Percentiles rank a stretch among this genome's conserved stretches.
Conservation (phyloP, 495 filamentous ascomycete species). For the Cercophora sp. region DNA sequence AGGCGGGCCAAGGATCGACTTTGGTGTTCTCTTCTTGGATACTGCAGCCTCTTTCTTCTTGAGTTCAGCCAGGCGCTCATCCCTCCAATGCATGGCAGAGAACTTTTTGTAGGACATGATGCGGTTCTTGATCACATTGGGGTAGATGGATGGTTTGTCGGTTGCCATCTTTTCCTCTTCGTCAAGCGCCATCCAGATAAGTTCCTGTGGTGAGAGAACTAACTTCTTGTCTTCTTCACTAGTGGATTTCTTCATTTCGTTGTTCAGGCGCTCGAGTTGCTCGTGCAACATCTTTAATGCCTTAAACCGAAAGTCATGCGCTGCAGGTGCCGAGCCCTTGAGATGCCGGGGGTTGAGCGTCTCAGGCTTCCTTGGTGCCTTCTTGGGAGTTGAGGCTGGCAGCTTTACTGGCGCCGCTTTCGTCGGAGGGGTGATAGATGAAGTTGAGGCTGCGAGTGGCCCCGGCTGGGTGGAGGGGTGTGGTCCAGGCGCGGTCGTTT, state of each 20-base stretch:
- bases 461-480: too few species aligned
- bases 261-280: slow-evolving; percentile 69
- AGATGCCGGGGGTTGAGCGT: slow-evolving; percentile 79
- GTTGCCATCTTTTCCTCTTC: slow-evolving; percentile 76
- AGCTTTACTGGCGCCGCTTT: background rate
- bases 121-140: slow-evolving; percentile 73
- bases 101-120: slow-evolving; percentile 73
- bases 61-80: slow-evolving; percentile 31
- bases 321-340: slow-evolving; percentile 59
- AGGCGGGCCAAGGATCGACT: slow-evolving; percentile 27
- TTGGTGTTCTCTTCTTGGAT: slow-evolving; percentile 18
- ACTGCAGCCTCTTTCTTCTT: slow-evolving; percentile 14
- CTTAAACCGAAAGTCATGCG: slow-evolving; percentile 61
- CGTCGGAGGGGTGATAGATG: background rate
- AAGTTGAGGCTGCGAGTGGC: background rate
- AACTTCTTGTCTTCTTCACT: slow-evolving; percentile 40
- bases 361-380: slow-evolving; percentile 37
- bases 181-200: slow-evolving; percentile 76
- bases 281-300: slow-evolving; percentile 71
- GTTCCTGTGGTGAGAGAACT: slow-evolving; percentile 59
- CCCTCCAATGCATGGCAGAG: slow-evolving; percentile 61
- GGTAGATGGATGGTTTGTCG: slow-evolving; percentile 65
- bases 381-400: slow-evolving; percentile 5
- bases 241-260: slow-evolving; percentile 52
- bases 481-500: too few species aligned